These are phyloP conservation scores for Apophysomyces sp. DNA, from an alignment of 371 early-diverging fungal species.

Conservation along the genomic window DNA sequence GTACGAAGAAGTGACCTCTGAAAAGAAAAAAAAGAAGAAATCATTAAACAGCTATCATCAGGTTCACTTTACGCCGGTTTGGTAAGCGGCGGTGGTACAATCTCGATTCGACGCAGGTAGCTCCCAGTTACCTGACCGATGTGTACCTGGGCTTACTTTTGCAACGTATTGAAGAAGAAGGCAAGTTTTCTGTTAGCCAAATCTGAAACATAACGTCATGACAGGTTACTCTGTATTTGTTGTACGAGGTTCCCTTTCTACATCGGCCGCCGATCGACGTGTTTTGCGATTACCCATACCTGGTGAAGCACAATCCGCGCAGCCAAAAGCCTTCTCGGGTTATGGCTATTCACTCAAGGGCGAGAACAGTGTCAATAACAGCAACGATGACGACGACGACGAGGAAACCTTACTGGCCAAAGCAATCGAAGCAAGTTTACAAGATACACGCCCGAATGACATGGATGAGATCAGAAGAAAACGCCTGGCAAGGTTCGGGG, in stretches of 20 bases:
- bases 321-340: conserved; percentile 24
- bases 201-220: neutral
- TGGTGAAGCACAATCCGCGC: conserved; percentile 2
- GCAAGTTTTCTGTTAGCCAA: no score
- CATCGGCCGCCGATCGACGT: conserved; percentile 23
- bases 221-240: conserved; percentile 40
- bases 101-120: conserved; percentile 55
- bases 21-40: no score
- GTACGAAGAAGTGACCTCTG: no score
- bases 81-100: conserved; percentile 71
- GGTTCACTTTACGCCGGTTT: conserved; percentile 73
- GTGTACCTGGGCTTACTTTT: conserved; percentile 66
- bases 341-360: conserved; percentile 24
- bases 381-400: conserved; percentile 17
- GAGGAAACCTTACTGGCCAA: conserved; percentile 27
- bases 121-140: conserved; percentile 60
- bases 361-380: neutral
- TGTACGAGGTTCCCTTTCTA: conserved; percentile 23
- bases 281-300: conserved; percentile 16
- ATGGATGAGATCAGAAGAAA: conserved; percentile 36
- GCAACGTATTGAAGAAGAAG: conserved; percentile 64
- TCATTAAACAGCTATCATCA: no score
- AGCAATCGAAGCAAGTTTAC: conserved; percentile 38
- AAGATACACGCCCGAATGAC: conserved; percentile 10
- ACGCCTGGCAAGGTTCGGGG: conserved; percentile 35